Conservation (phyloP, 106 monocot species). For the Acorus gramineus region DNA sequence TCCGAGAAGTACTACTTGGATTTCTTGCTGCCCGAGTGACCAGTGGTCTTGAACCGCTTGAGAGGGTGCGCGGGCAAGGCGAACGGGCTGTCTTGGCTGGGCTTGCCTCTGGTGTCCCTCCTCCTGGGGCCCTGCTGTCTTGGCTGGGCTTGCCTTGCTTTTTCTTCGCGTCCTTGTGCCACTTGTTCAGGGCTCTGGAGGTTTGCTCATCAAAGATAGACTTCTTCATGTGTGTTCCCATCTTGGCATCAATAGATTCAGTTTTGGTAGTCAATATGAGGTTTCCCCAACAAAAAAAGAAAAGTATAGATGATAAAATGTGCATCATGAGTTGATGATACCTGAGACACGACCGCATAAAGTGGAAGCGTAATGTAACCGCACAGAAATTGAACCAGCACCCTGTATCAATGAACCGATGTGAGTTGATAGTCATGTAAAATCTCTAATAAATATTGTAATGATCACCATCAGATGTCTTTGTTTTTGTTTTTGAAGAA, state of each 20-base stretch:
- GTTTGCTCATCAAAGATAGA: slow-evolving; percentile 63
- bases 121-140: neutral
- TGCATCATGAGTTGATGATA: slow-evolving; percentile 1
- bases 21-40: slow-evolving; percentile 3
- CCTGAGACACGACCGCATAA: slow-evolving; percentile 51
- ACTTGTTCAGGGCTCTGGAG: slow-evolving; percentile 43
- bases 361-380: slow-evolving; percentile 56
- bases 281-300: neutral
- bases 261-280: too few relatives aligned
- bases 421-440: neutral
- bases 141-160: slow-evolving; percentile 19
- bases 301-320: neutral
- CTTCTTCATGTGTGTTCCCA: slow-evolving; percentile 68
- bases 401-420: neutral
- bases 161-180: slow-evolving; percentile 42
- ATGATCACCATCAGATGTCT: too few relatives aligned
- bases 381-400: slow-evolving; percentile 24
- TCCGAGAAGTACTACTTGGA: slow-evolving; percentile 10
- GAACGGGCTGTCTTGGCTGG: too few relatives aligned
- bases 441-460: neutral
- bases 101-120: slow-evolving; percentile 12
- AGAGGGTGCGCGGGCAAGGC: slow-evolving; percentile 16
- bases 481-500: too few relatives aligned
- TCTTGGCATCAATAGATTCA: slow-evolving; percentile 12
- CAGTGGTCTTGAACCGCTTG: slow-evolving; percentile 8